A percentile compares a stretch with the other conserved stretches of the same genome.
Evolutionary conservation across 2,329 filamentous ascomycete species (phyloP).

Genomic region (Coleophoma cylindrospora): DNA sequence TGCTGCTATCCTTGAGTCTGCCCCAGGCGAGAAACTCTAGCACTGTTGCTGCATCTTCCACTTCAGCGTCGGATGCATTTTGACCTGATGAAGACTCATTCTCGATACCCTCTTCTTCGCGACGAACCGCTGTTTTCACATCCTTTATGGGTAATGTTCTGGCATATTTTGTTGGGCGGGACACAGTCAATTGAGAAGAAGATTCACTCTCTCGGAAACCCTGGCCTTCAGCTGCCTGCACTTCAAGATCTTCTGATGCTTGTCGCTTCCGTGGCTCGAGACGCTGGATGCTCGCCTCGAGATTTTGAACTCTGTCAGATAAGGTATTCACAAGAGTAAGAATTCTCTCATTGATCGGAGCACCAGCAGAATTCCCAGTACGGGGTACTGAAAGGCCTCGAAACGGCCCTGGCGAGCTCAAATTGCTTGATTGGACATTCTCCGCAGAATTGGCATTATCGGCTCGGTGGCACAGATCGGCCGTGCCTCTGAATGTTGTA

Average conservation of each 20-base stretch:
- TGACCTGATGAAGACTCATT: constrained; percentile 7
- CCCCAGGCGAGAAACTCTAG: constrained; percentile 45
- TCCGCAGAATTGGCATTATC: constrained; percentile 6
- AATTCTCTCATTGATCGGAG: constrained; percentile 10
- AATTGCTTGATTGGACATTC: constrained; percentile 1
- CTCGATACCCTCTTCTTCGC: constrained; percentile 1
- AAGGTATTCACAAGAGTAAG: constrained; percentile 12
- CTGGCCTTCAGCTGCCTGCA: neutral
- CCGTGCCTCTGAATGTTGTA: constrained; percentile 5
- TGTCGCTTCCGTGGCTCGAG: constrained; percentile 1
- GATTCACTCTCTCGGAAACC: neutral
- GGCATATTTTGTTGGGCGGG: constrained; percentile 13
- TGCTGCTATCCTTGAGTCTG: constrained; percentile 33
- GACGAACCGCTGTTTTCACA: neutral
- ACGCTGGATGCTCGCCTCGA: constrained; percentile 11
- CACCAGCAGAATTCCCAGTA: neutral
- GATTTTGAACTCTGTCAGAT: constrained; percentile 9
- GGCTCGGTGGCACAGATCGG: constrained; percentile 16
- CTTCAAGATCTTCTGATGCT: neutral
- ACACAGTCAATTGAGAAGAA: neutral
- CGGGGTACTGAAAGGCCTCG: neutral
- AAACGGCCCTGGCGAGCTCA: neutral
- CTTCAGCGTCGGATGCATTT: constrained; percentile 21
- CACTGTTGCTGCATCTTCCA: constrained; percentile 37
- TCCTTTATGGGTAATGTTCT: neutral